Evolutionary conservation across 441 rosid genomes (phyloP), one percentile per base, ranked within the genome.

Genomic region (Populus hybrid): DNA sequence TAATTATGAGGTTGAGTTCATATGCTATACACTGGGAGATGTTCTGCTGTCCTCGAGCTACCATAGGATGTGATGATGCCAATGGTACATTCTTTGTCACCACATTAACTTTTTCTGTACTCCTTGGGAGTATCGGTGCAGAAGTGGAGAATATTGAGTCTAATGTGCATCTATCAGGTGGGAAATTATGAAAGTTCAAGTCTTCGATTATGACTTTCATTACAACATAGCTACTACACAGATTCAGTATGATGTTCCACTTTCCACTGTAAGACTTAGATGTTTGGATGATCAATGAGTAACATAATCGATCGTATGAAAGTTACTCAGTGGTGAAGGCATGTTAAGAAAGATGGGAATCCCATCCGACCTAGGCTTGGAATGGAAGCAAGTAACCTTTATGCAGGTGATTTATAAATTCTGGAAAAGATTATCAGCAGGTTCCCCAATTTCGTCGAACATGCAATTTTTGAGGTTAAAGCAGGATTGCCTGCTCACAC

Each of bases 381-480:
- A 26, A 74, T 74, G 61, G 70, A 26, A 14, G 7, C 28, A 8
- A 40, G 33, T 23, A 65, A 26, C 26, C 77, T 74, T 38, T 74
- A 18, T 64, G 77, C 63, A 2, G 70, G 38, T 65, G 42, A 64
- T 7, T 59, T 74, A 7, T 6, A 74, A 7, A 18, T 74, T 26
- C 0, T 74, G 64, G 71, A 66, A 26, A 42, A 23, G 40, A 66
- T 40, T 23, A 38, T 64, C 28, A 69, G 9, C 16, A 40, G 66
- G 71, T 40, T 74, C 31, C 40, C 77, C 38, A 74, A 64, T 35
- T 24, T 18, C 26, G 42, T 18, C 38, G 42, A 74, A 23, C 70
- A 56, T 40, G 71, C 67, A 7, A 64, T 74, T 10, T 63, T 74
- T 45, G 77, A 74, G 45, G 77, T 74, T 65, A 66, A 42, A 26